These are phyloP conservation scores for Penicillium sp. DNA, from an alignment of 2,329 filamentous ascomycete species.

Conservation along the genomic window DNA sequence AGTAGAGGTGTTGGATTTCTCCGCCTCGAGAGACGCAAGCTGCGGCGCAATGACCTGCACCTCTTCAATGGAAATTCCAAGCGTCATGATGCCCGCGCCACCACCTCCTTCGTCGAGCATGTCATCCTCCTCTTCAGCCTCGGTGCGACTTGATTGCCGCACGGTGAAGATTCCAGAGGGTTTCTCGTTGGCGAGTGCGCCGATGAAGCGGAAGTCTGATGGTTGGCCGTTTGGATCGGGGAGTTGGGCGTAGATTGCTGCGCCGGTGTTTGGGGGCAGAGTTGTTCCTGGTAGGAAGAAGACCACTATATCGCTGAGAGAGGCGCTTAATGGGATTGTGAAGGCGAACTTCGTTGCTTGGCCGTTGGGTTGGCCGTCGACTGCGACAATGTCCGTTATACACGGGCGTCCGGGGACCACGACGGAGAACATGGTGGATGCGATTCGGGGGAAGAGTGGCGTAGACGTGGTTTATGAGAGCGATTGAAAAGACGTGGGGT, in stretches of 20 bases:
- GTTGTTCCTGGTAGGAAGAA: constrained; percentile 79
- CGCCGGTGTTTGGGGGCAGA: constrained; percentile 75
- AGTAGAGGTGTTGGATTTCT: constrained; percentile 25
- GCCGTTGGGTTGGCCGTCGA: constrained; percentile 55
- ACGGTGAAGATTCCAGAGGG: constrained; percentile 90
- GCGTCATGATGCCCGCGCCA: constrained; percentile 57
- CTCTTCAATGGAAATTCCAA: constrained; percentile 83
- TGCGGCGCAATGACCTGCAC: constrained; percentile 70
- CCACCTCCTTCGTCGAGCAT: constrained; percentile 49
- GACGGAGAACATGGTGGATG: constrained; percentile 58
- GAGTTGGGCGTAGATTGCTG: constrained; percentile 86
- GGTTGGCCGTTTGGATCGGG: constrained; percentile 45
- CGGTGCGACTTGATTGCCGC: constrained; percentile 35
- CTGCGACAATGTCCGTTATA: constrained; percentile 55
- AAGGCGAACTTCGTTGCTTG: constrained; percentile 65
- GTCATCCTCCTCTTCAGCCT: constrained; percentile 40
- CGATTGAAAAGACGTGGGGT: not conserved
- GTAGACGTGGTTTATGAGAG: not conserved
- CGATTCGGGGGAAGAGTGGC: not conserved
- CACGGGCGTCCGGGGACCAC: constrained; percentile 63
- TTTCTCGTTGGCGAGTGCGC: constrained; percentile 85
- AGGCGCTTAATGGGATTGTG: constrained; percentile 63
- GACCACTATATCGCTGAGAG: constrained; percentile 75
- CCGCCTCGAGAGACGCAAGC: constrained; percentile 58
- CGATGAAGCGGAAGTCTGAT: constrained; percentile 77